A percentile compares a stretch with the other conserved stretches of the same genome.
phyloP scores from a whole-genome alignment of 2,329 filamentous ascomycete species.

The Cladosporium austrohemisphaericum region DNA sequence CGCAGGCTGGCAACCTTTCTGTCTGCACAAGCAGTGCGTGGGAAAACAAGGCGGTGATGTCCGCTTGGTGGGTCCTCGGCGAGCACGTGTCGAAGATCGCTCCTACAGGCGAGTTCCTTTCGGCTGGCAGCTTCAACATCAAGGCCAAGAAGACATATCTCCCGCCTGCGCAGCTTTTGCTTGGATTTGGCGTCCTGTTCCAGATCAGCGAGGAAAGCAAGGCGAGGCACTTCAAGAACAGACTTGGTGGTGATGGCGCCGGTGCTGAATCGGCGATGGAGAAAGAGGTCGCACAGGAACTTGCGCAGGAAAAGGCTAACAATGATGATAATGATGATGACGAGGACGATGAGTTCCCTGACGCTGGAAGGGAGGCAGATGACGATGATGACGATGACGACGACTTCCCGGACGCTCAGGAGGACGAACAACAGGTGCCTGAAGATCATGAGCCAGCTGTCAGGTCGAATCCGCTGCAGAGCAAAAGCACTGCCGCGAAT shows the following conservation, averaged over 20 bases:
- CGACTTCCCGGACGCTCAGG: slow-evolving; percentile 18
- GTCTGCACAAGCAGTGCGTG: slow-evolving; percentile 86
- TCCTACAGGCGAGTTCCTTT: slow-evolving; percentile 73
- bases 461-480: slow-evolving; percentile 15
- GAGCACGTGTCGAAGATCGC: slow-evolving; percentile 88
- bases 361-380: slow-evolving; percentile 30
- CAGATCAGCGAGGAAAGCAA: slow-evolving; percentile 86
- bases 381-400: slow-evolving; percentile 23
- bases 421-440: slow-evolving; percentile 25
- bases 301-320: slow-evolving; percentile 27
- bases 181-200: slow-evolving; percentile 86
- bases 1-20: slow-evolving; percentile 80
- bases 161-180: slow-evolving; percentile 77
- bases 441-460: slow-evolving; percentile 20
- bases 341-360: slow-evolving; percentile 40
- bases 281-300: slow-evolving; percentile 29
- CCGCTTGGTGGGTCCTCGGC: slow-evolving; percentile 90
- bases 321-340: slow-evolving; percentile 41
- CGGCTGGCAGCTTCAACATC: slow-evolving; percentile 73
- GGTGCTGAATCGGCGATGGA: slow-evolving; percentile 26
- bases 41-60: slow-evolving; percentile 95
- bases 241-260: slow-evolving; percentile 45
- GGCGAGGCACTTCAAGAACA: slow-evolving; percentile 72
- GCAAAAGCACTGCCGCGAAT: slow-evolving; percentile 22
- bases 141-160: slow-evolving; percentile 87